phyloP scores from a whole-genome alignment of 306 rosid genomes.

The Argentina anserina region DNA sequence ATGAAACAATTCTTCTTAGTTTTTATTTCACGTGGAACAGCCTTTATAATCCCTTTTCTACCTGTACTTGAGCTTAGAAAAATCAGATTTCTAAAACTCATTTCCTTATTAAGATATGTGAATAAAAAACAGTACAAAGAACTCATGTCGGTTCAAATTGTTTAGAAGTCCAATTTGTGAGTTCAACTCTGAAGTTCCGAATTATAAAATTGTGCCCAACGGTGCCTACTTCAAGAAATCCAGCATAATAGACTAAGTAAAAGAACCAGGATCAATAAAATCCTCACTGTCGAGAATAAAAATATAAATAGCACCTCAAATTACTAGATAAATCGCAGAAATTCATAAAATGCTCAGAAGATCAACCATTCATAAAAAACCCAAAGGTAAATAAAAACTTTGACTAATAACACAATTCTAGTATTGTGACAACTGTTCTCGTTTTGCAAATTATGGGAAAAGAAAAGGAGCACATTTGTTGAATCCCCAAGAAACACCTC shows the following conservation, averaged over 20 bases:
- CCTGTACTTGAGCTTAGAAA: not conserved
- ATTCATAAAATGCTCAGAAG: not conserved
- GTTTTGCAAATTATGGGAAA: not conserved
- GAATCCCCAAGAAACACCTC: not conserved
- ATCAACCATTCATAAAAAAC: not conserved
- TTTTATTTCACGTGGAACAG: not conserved
- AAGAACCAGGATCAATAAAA: slow-evolving; percentile 14
- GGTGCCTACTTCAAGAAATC: slow-evolving; percentile 17
- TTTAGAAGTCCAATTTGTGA: not conserved
- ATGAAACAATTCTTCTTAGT: slow-evolving; percentile 23
- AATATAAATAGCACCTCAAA: slow-evolving; percentile 15
- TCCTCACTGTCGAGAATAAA: slow-evolving; percentile 10
- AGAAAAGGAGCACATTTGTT: not conserved
- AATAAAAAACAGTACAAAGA: not conserved
- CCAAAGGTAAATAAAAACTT: not conserved
- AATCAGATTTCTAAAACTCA: not conserved
- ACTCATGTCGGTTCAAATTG: not conserved
- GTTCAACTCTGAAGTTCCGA: slow-evolving; percentile 2
- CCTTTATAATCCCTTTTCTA: not conserved
- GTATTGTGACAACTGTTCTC: not conserved
- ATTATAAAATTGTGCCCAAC: not conserved
- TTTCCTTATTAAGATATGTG: not conserved
- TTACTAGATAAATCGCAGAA: not conserved
- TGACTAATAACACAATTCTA: not conserved
- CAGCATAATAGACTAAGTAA: not conserved